A percentile compares a stretch with the other conserved stretches of the same genome.
phyloP scores from a whole-genome alignment of 2,329 filamentous ascomycete genomes.

The Trichoderma sp. region DNA sequence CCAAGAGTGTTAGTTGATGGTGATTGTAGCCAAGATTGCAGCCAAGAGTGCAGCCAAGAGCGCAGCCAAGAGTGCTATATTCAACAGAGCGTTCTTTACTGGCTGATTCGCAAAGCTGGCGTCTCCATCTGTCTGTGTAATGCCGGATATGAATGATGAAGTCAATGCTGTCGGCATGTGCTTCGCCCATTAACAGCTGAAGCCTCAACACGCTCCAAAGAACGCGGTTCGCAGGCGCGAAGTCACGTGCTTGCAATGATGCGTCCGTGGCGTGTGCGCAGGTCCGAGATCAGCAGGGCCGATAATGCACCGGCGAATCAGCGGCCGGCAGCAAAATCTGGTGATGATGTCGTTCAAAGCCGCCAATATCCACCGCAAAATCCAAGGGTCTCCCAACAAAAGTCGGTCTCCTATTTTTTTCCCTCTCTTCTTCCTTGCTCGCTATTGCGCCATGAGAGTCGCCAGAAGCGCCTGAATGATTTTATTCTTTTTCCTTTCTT shows the following conservation, averaged over 20 bases:
- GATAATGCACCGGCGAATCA: slow-evolving; percentile 18
- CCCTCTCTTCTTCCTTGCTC: not conserved
- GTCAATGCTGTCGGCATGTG: too few species aligned
- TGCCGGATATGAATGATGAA: too few species aligned
- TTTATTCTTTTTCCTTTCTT: not conserved
- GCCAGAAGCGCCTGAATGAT: not conserved
- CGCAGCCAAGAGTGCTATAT: not conserved
- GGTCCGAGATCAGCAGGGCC: not conserved
- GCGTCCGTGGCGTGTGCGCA: not conserved
- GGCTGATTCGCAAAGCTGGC: not conserved
- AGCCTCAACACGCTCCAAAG: slow-evolving; percentile 7
- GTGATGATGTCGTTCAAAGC: slow-evolving; percentile 19
- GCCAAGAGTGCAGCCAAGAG: not conserved
- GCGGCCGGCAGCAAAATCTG: slow-evolving; percentile 16
- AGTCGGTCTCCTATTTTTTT: not conserved
- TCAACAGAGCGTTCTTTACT: not conserved
- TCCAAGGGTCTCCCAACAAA: slow-evolving; percentile 17
- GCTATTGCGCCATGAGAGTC: slow-evolving; percentile 2
- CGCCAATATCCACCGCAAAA: slow-evolving; percentile 16
- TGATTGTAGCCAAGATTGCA: too few species aligned
- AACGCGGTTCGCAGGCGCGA: slow-evolving; percentile 19
- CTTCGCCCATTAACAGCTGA: not conserved
- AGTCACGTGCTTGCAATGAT: slow-evolving; percentile 13
- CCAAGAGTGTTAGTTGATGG: not conserved
- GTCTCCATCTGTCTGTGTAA: not conserved